A percentile compares a stretch with the other conserved stretches of the same genome.
Evolutionary conservation across 2,329 filamentous ascomycete species (phyloP).

Genomic region (Exophiala dermatitidis): DNA sequence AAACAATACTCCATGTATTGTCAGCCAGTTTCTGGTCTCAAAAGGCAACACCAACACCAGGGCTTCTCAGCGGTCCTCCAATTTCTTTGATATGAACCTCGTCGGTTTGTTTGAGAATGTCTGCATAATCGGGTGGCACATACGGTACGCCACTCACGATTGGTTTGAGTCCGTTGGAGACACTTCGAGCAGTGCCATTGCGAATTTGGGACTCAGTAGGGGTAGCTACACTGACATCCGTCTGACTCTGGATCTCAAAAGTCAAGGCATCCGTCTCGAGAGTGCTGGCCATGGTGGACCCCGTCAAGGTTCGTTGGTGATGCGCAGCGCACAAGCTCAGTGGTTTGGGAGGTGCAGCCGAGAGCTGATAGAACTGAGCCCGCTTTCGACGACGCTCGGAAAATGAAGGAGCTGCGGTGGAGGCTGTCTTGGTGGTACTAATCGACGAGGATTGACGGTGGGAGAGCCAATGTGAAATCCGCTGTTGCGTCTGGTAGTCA

Average conservation of each 20-base stretch:
- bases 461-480: slow-evolving; percentile 25
- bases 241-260: slow-evolving; percentile 19
- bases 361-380: slow-evolving; percentile 25
- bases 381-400: slow-evolving; percentile 25
- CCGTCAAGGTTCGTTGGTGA: slow-evolving; percentile 23
- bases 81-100: slow-evolving; percentile 21
- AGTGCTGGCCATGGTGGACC: slow-evolving; percentile 25
- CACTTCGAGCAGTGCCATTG: slow-evolving; percentile 16
- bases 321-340: slow-evolving; percentile 14
- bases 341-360: slow-evolving; percentile 16
- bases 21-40: slow-evolving; percentile 2
- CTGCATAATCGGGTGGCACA: slow-evolving; percentile 12
- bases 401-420: slow-evolving; percentile 21
- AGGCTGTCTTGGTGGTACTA: slow-evolving; percentile 22
- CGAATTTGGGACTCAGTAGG: slow-evolving; percentile 18
- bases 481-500: slow-evolving; percentile 20
- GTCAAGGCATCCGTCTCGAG: slow-evolving; percentile 21
- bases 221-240: slow-evolving; percentile 19
- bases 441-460: slow-evolving; percentile 21
- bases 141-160: slow-evolving; percentile 19
- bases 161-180: slow-evolving; percentile 14
- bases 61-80: slow-evolving; percentile 21
- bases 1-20: neutral
- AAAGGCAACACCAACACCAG: slow-evolving; percentile 24
- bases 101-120: slow-evolving; percentile 10